phyloP scores from a whole-genome alignment of 2,329 filamentous ascomycete genomes.

The Tolypocladium capitatum region DNA sequence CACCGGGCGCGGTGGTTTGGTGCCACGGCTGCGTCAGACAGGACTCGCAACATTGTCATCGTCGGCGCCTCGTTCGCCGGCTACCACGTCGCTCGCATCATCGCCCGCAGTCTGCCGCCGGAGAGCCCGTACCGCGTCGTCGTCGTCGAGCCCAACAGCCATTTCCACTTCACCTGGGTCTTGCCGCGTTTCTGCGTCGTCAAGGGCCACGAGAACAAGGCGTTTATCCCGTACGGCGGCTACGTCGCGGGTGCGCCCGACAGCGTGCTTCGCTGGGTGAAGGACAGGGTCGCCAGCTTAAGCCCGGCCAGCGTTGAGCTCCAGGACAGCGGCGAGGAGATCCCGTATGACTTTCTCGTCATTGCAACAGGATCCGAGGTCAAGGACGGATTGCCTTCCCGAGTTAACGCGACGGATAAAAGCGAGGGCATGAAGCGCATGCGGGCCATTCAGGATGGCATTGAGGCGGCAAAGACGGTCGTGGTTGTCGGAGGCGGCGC shows the following conservation, averaged over 20 bases:
- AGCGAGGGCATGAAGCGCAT: constrained; percentile 28
- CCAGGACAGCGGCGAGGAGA: constrained; percentile 21
- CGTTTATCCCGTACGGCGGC: constrained; percentile 45
- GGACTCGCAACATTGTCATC: constrained; percentile 35
- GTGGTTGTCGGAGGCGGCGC: constrained; percentile 46
- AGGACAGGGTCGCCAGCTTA: constrained; percentile 27
- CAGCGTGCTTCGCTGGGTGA: constrained; percentile 25
- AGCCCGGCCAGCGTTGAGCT: constrained; percentile 25
- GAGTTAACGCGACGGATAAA: constrained; percentile 29
- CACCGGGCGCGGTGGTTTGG: constrained; percentile 4
- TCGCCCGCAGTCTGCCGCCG: constrained; percentile 34
- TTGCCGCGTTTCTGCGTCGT: constrained; percentile 46
- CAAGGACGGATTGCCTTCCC: constrained; percentile 30
- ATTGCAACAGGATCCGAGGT: constrained; percentile 42
- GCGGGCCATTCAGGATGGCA: constrained; percentile 28
- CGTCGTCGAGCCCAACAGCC: constrained; percentile 44
- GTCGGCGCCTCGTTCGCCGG: constrained; percentile 47
- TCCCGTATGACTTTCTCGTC: constrained; percentile 42
- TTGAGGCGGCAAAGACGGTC: constrained; percentile 27
- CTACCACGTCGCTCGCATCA: constrained; percentile 30
- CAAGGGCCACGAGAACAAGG: constrained; percentile 39
- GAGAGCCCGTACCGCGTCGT: constrained; percentile 35
- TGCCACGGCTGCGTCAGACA: constrained; percentile 5
- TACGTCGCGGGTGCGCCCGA: constrained; percentile 21
- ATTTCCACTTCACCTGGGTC: constrained; percentile 48